Base-by-base conservation (phyloP, 225 moss, liverwort and hornwort genomes). In the Takakia lepidozioides region DNA sequence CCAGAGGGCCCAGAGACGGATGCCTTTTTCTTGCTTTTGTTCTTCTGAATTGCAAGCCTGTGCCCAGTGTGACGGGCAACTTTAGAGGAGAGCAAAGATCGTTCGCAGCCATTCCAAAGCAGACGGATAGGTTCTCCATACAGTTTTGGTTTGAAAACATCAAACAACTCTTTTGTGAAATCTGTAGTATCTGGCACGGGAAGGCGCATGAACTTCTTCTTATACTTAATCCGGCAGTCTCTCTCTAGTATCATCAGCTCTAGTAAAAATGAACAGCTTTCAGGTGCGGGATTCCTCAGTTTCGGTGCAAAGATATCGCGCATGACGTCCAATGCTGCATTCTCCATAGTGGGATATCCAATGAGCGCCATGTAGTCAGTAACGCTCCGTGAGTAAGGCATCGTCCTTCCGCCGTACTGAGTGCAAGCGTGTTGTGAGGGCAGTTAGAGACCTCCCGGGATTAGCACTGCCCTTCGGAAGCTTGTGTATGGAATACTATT, bases 161-260 rank as follows among this genome's bases (percentile, higher is more conserved):
- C 52, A 43, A 71, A 81, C 64, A 71, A 68, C n/a, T 57, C 50
- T 19, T 22, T 36, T 0, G 43, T 58, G 44, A 67, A 68, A n/a
- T 26, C 19, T n/a, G 14, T 19, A 1, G 61, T 54, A n/a, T 20
- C 34, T 19, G 25, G 46, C 40, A 68, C 57, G 2, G 65, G 62
- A 36, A 58, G 60, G 20, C n/a, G 27, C 17, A 69, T 28, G 16
- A 81, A 43, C 21, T 26, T 42, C 2, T 20, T 37, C 11, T 4
- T 39, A 21, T 74, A 48, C 16, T 49, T 38, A 6, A 52, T 48
- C 3, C 60, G 60, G 54, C 48, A 61, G 1, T 29, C 0, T 16
- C 30, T 60, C 52, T 71, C 54, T 21, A 63, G 38, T 0, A 54
- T 59, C 36, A 66, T 61, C 45, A 72, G 25, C 16, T 34, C 46